A percentile compares a stretch with the other conserved stretches of the same genome.
These are phyloP conservation scores for Camelina hispida DNA, from an alignment of 345 rosid species.

Conservation along the genomic window DNA sequence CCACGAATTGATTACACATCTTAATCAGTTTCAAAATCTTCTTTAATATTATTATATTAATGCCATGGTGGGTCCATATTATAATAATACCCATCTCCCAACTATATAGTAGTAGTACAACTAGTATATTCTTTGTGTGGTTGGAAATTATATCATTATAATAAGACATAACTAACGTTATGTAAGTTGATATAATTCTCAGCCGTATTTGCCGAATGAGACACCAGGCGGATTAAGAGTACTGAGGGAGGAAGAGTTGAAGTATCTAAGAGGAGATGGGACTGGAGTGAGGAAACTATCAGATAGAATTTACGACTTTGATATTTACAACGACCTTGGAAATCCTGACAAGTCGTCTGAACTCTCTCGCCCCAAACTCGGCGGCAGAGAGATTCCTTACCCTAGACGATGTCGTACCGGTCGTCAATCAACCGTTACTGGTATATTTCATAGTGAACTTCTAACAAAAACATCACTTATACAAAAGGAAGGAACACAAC, in stretches of 20 bases:
- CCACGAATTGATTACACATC: slow-evolving; percentile 18
- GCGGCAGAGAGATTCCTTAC: slow-evolving; percentile 69
- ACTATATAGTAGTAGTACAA: background rate
- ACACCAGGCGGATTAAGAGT: slow-evolving; percentile 83
- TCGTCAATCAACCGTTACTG: slow-evolving; percentile 62
- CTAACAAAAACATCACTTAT: background rate
- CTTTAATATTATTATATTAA: background rate
- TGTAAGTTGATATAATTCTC: slow-evolving; percentile 15
- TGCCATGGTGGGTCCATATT: slow-evolving; percentile 29
- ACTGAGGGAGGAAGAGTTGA: slow-evolving; percentile 75
- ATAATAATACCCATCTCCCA: slow-evolving; percentile 10
- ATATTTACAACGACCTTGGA: slow-evolving; percentile 89
- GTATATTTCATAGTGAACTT: slow-evolving; percentile 24
- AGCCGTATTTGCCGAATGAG: slow-evolving; percentile 88
- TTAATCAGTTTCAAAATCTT: slow-evolving; percentile 14
- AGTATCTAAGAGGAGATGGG: slow-evolving; percentile 69
- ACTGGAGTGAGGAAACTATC: slow-evolving; percentile 73
- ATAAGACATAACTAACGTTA: background rate
- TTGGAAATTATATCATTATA: background rate
- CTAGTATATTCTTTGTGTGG: background rate
- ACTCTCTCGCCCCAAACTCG: slow-evolving; percentile 70
- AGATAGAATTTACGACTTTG: slow-evolving; percentile 83
- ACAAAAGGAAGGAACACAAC: background rate
- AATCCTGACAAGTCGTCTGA: slow-evolving; percentile 77
- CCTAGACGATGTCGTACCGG: slow-evolving; percentile 98